Evolutionary conservation across 2,329 filamentous ascomycete genomes (phyloP).

Genomic region (Cladosporium halotolerans): DNA sequence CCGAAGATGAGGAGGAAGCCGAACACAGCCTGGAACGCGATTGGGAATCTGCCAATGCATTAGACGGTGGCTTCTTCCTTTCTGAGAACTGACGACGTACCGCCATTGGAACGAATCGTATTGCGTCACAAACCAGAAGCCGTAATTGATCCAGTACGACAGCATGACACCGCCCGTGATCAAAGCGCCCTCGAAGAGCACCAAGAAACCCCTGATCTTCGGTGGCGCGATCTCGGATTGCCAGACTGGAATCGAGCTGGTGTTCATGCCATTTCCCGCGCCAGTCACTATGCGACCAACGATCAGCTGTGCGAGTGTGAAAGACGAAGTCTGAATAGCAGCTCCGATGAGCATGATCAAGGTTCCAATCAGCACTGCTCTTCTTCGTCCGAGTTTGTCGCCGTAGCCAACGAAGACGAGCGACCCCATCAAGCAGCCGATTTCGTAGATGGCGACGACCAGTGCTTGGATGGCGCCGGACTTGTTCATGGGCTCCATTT

Average conservation of each 20-base stretch:
- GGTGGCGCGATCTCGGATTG: constrained; percentile 45
- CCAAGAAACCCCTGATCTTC: constrained; percentile 42
- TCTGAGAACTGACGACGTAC: neutral
- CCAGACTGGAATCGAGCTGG: constrained; percentile 41
- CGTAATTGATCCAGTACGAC: constrained; percentile 45
- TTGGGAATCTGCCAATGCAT: neutral
- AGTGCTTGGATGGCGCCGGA: constrained; percentile 25
- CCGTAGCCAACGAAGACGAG: constrained; percentile 36
- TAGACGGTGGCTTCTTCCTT: neutral
- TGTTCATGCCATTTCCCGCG: constrained; percentile 42
- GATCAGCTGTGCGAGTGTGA: constrained; percentile 36
- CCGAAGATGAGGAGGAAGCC: neutral
- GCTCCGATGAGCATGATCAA: constrained; percentile 35
- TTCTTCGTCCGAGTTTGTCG: constrained; percentile 40
- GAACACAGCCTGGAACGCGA: neutral
- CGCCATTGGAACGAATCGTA: neutral
- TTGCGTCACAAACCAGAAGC: neutral
- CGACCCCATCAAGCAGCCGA: constrained; percentile 42
- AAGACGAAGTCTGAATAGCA: neutral
- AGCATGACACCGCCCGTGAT: constrained; percentile 45
- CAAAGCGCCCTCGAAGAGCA: constrained; percentile 45
- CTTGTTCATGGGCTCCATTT: neutral
- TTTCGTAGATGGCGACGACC: constrained; percentile 44
- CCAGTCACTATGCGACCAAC: constrained; percentile 44
- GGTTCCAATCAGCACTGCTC: constrained; percentile 38